Evolutionary conservation across 2,329 filamentous ascomycete species (phyloP).

Genomic region (Cadophora sp.): DNA sequence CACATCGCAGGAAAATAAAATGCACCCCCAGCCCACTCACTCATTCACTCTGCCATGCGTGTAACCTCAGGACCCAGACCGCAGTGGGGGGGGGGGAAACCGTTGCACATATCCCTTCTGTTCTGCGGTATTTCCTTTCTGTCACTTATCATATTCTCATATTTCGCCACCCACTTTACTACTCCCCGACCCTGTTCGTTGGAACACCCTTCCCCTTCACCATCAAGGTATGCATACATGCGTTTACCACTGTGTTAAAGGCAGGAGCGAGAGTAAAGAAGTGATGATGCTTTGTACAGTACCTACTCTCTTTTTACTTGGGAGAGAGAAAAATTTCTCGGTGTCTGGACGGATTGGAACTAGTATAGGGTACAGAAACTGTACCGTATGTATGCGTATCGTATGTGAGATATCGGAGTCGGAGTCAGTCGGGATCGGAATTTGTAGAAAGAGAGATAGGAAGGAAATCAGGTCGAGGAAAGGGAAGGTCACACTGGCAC

Average conservation of each 20-base stretch:
- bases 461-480: not conserved
- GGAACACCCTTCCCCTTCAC: not conserved
- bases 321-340: too few species aligned
- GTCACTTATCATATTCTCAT: constrained; percentile 6
- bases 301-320: too few species aligned
- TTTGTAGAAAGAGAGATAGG: not conserved
- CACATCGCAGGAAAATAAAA: not conserved
- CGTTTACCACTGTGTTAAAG: too few species aligned
- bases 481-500: not conserved
- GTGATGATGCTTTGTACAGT: too few species aligned
- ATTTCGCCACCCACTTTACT: not conserved
- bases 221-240: not conserved
- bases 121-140: not conserved
- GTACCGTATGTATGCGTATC: not conserved
- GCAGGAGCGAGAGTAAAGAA: too few species aligned
- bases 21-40: too few species aligned
- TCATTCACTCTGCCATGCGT: not conserved
- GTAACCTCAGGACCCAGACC: constrained; percentile 1
- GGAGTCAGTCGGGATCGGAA: too few species aligned
- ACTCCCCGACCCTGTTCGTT: too few species aligned
- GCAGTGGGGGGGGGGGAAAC: not conserved
- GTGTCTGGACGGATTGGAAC: too few species aligned
- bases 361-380: too few species aligned
- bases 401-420: not conserved
- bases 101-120: not conserved